Percentiles rank a stretch among this genome's conserved stretches.
Evolutionary conservation across 208 protist species (phyloP).

Genomic region (Trypanosoma avium): DNA sequence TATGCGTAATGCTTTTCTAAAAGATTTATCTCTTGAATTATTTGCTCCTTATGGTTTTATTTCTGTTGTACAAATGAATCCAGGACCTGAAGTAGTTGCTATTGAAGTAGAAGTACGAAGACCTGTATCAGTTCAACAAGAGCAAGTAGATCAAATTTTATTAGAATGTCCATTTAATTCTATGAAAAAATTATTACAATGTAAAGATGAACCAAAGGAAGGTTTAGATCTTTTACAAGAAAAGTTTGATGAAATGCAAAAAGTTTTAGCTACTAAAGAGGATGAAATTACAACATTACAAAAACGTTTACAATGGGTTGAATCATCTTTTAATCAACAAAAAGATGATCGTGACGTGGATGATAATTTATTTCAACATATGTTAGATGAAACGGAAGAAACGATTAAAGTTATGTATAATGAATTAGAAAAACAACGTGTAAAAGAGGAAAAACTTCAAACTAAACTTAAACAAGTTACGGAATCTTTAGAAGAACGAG

Average conservation of each 20-base stretch:
- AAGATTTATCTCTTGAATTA: conserved; percentile 44
- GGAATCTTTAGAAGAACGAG: conserved; percentile 3
- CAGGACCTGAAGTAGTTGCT: conserved; percentile 38
- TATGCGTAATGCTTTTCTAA: conserved; percentile 47
- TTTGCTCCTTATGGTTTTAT: conserved; percentile 45
- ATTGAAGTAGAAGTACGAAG: conserved; percentile 56
- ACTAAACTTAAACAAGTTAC: neutral
- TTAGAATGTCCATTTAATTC: conserved; percentile 39
- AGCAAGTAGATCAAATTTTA: conserved; percentile 48
- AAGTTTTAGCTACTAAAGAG: conserved; percentile 27
- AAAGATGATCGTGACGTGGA: conserved; percentile 29
- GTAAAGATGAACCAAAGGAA: conserved; percentile 29
- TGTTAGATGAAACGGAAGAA: conserved; percentile 56
- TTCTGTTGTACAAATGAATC: conserved; percentile 35
- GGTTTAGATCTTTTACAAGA: conserved; percentile 18
- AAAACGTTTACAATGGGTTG: conserved; percentile 27
- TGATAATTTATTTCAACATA: conserved; percentile 38
- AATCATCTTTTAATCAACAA: conserved; percentile 48
- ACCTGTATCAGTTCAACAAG: conserved; percentile 24
- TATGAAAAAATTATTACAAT: conserved; percentile 35
- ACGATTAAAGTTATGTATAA: conserved; percentile 56
- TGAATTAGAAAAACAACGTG: conserved; percentile 34
- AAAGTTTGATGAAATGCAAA: conserved; percentile 15
- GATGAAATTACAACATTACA: conserved; percentile 26
- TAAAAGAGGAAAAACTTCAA: conserved; percentile 8